A percentile compares a stretch with the other conserved stretches of the same genome.
Evolutionary conservation across 1,284 basidiomycete genomes (phyloP).

Genomic region (Neolentinus lepideus): DNA sequence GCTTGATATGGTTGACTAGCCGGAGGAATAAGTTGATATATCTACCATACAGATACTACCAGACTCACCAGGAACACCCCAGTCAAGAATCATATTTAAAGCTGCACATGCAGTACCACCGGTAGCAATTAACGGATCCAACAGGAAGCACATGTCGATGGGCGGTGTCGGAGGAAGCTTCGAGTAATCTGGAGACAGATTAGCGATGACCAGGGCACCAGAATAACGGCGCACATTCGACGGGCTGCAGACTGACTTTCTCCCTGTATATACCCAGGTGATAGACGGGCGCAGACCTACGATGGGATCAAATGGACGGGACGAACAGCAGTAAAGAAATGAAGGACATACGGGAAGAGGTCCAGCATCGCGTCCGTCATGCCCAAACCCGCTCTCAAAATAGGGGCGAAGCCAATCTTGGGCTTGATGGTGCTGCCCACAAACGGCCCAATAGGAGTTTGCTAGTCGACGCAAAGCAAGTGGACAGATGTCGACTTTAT

Average conservation of each 20-base stretch:
- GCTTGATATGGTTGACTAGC: conserved; percentile 69
- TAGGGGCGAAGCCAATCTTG: conserved; percentile 82
- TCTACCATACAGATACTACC: conserved; percentile 4
- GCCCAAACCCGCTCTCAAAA: conserved; percentile 89
- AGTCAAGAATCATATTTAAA: conserved; percentile 77
- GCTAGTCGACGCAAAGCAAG: conserved; percentile 23
- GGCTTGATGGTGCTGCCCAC: conserved; percentile 61
- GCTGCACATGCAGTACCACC: conserved; percentile 91
- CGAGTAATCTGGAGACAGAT: conserved; percentile 65
- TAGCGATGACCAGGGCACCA: not conserved
- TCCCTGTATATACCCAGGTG: conserved; percentile 90
- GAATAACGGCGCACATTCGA: conserved; percentile 63
- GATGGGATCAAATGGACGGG: not conserved
- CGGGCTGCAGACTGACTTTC: conserved; percentile 85
- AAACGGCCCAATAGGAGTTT: conserved; percentile 64
- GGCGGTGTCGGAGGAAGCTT: conserved; percentile 78
- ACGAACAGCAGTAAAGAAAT: not conserved
- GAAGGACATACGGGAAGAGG: conserved; percentile 63
- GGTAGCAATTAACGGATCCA: conserved; percentile 91
- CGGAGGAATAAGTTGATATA: not conserved
- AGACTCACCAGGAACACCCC: conserved; percentile 68
- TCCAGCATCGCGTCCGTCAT: conserved; percentile 85
- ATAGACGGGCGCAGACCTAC: conserved; percentile 74
- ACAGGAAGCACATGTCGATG: conserved; percentile 77
- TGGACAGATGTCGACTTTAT: not conserved